Conservation (phyloP, 208 protist species). For the Vickermania ingenoplastis region DNA sequence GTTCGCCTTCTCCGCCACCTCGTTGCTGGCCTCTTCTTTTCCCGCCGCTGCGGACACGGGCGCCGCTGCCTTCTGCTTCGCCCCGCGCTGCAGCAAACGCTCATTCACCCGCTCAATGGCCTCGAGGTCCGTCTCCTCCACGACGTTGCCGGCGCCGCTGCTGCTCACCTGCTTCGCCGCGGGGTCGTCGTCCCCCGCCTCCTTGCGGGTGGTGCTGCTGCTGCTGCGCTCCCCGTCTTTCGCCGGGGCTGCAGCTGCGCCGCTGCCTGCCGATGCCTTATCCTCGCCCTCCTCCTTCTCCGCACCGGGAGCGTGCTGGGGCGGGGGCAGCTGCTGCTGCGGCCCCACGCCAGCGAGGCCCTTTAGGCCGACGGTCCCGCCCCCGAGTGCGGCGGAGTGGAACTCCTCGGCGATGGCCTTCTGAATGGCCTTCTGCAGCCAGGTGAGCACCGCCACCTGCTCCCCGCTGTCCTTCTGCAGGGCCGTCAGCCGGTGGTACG, state of each 20-base stretch:
- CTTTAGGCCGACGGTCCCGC: not conserved
- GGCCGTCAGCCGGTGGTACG: constrained; percentile 22
- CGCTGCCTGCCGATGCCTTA: not conserved
- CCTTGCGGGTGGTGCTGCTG: not conserved
- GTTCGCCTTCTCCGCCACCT: constrained; percentile 1
- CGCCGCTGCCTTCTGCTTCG: constrained; percentile 1
- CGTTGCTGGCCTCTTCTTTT: constrained; percentile 7
- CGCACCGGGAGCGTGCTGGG: not conserved
- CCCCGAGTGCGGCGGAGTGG: constrained; percentile 10
- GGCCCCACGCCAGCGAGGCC: not conserved
- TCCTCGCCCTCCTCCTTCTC: not conserved
- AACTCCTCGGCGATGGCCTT: constrained; percentile 72
- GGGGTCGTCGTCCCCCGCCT: not conserved
- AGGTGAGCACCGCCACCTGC: constrained; percentile 64
- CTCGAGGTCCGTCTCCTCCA: not conserved
- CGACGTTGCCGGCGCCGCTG: not conserved
- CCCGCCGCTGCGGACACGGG: constrained; percentile 6
- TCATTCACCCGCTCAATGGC: constrained; percentile 13
- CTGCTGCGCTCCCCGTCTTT: not conserved
- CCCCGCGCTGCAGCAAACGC: constrained; percentile 1
- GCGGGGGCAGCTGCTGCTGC: not conserved
- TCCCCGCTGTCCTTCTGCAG: constrained; percentile 15
- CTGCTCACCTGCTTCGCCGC: constrained; percentile 10
- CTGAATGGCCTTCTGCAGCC: constrained; percentile 69
- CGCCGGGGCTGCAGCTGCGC: constrained; percentile 9